Conservation (phyloP, 1,139 yeast genomes). For the Geotrichum histeridarum region DNA sequence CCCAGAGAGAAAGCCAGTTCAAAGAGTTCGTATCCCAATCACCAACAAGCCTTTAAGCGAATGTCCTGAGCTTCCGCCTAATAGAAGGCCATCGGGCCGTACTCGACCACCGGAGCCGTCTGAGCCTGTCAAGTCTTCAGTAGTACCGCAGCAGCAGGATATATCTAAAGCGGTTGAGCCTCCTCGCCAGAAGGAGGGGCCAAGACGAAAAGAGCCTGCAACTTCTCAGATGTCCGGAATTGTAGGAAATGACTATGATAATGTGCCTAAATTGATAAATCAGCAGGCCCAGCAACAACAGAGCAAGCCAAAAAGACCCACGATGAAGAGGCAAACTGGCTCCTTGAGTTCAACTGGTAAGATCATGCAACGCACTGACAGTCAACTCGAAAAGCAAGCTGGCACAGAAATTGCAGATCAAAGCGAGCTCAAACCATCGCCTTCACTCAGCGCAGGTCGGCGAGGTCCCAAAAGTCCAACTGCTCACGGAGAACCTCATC, state of each 20-base stretch:
- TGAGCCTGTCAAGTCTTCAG: not conserved
- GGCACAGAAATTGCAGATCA: no score
- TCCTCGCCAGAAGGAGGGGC: no score
- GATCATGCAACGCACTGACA: not conserved
- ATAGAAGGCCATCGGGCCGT: not conserved
- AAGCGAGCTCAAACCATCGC: no score
- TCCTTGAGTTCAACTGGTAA: not conserved
- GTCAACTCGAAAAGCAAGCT: not conserved
- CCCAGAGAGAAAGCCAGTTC: not conserved
- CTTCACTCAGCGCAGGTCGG: no score
- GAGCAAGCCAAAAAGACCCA: constrained; percentile 7
- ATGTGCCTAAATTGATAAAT: constrained; percentile 12
- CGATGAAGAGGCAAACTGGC: constrained; percentile 9
- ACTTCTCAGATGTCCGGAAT: not conserved
- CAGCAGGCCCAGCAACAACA: not conserved
- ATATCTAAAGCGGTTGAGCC: no score
- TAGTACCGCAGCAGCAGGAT: no score
- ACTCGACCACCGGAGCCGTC: not conserved
- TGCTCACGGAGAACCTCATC: no score
- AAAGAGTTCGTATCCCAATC: constrained; percentile 12
- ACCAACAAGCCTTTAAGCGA: constrained; percentile 14
- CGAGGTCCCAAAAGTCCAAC: no score
- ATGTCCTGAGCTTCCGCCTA: constrained; percentile 3
- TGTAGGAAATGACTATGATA: constrained; percentile 16
- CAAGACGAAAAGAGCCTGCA: not conserved